A percentile compares a stretch with the other conserved stretches of the same genome.
Evolutionary conservation across 805 yeast genomes (phyloP).

Genomic region (Candida piceae): DNA sequence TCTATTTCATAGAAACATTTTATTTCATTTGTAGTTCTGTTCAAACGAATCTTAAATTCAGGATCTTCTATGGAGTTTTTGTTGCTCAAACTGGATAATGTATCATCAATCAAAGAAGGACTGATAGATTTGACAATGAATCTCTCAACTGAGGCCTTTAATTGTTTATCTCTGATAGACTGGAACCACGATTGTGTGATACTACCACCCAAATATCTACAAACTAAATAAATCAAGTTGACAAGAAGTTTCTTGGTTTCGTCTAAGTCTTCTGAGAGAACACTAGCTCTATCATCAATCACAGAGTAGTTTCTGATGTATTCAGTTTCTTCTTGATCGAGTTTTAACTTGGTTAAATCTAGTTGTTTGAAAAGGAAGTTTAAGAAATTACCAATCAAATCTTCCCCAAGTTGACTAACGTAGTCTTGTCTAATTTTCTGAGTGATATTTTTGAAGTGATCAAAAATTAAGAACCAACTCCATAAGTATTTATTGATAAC

Average conservation of each 20-base stretch:
- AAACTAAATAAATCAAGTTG: constrained; percentile 46
- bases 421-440: constrained; percentile 58
- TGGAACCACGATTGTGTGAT: constrained; percentile 64
- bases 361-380: constrained; percentile 50
- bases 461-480: constrained; percentile 63
- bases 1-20: constrained; percentile 73
- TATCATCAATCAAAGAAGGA: constrained; percentile 54
- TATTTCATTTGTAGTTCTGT: constrained; percentile 59
- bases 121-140: constrained; percentile 61
- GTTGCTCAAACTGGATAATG: constrained; percentile 36
- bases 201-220: constrained; percentile 55
- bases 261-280: constrained; percentile 16
- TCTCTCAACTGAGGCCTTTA: constrained; percentile 54
- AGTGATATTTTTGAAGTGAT: constrained; percentile 60
- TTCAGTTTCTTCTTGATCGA: constrained; percentile 19
- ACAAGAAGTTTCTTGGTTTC: constrained; percentile 39
- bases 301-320: constrained; percentile 24
- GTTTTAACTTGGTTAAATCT: constrained; percentile 29
- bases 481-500: constrained; percentile 45
- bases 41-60: constrained; percentile 56
- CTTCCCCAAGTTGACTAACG: constrained; percentile 51
- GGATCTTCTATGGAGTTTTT: constrained; percentile 31
- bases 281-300: constrained; percentile 4
- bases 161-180: constrained; percentile 60
- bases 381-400: constrained; percentile 45